Conservation (phyloP, 352 stramenopile genomes). For the Pythium phragmiticola region DNA sequence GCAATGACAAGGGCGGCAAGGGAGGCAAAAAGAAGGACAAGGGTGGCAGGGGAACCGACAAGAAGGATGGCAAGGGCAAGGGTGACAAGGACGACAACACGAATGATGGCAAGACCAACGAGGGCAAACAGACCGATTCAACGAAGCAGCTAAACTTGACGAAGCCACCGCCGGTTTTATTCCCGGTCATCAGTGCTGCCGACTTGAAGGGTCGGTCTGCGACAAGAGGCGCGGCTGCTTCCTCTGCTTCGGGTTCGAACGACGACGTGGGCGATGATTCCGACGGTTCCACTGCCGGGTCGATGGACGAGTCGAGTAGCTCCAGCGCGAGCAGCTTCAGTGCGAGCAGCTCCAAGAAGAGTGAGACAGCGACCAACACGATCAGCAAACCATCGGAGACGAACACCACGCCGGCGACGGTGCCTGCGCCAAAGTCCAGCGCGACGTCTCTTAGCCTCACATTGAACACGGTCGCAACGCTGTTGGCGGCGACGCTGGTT, state of each 20-base stretch:
- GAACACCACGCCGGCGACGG: not conserved
- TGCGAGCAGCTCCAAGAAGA: not conserved
- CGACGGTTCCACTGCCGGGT: not conserved
- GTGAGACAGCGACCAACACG: not conserved
- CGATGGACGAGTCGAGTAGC: not conserved
- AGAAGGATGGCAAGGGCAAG: not conserved
- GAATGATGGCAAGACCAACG: not conserved
- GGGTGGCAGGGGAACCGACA: not conserved
- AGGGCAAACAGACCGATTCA: no score
- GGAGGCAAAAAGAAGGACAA: not conserved
- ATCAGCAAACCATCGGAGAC: not conserved
- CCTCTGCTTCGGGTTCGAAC: not conserved
- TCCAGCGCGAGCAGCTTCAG: not conserved
- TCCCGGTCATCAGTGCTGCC: constrained; percentile 3
- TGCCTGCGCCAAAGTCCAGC: not conserved
- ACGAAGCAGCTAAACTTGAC: not conserved
- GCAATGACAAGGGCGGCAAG: not conserved
- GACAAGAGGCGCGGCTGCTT: not conserved
- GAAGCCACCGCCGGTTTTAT: constrained; percentile 11
- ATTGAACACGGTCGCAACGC: not conserved
- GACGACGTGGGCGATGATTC: not conserved
- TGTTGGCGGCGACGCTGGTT: not conserved
- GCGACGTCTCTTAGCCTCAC: not conserved
- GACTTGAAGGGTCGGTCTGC: not conserved
- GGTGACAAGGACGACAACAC: not conserved